A percentile compares a stretch with the other conserved stretches of the same genome.
Conservation (phyloP, 2,329 filamentous ascomycete species). For the Basipetospora sp. region DNA sequence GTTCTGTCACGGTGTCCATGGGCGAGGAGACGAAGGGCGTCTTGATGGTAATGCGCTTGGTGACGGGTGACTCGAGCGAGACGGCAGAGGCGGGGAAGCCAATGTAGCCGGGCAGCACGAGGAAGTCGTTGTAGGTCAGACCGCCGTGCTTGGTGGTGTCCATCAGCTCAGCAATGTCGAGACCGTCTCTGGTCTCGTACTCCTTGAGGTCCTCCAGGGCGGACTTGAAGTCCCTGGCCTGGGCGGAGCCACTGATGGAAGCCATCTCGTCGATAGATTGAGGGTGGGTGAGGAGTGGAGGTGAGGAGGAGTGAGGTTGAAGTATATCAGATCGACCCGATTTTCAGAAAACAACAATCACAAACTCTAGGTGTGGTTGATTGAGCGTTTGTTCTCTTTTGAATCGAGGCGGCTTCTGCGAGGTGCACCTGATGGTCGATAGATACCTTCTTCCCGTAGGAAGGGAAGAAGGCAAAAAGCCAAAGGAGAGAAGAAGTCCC, state of each 20-base stretch:
- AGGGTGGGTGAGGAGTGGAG: constrained; percentile 15
- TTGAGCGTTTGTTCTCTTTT: too few relatives aligned
- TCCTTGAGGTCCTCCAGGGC: constrained; percentile 71
- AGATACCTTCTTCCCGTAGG: constrained; percentile 38
- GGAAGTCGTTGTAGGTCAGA: constrained; percentile 97
- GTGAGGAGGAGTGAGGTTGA: constrained; percentile 24
- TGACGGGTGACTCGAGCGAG: constrained; percentile 75
- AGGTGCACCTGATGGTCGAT: constrained; percentile 19
- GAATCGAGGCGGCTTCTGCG: too few relatives aligned
- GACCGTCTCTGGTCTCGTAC: constrained; percentile 69
- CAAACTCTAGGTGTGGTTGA: constrained; percentile 19
- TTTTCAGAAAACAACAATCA: constrained; percentile 20
- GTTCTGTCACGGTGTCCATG: constrained; percentile 99
- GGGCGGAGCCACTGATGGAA: constrained; percentile 36
- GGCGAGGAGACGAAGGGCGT: constrained; percentile 93
- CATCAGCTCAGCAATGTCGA: constrained; percentile 72
- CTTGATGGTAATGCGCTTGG: constrained; percentile 90
- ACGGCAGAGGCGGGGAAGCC: constrained; percentile 90
- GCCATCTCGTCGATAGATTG: constrained; percentile 42
- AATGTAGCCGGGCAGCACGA: constrained; percentile 92
- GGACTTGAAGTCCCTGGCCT: constrained; percentile 56
- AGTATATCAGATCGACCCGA: constrained; percentile 18
- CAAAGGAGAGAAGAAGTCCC: constrained; percentile 20
- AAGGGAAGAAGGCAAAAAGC: constrained; percentile 30
- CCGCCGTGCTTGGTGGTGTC: constrained; percentile 86